Base-by-base conservation (phyloP, 208 protist genomes). In the Crithidia thermophila region DNA sequence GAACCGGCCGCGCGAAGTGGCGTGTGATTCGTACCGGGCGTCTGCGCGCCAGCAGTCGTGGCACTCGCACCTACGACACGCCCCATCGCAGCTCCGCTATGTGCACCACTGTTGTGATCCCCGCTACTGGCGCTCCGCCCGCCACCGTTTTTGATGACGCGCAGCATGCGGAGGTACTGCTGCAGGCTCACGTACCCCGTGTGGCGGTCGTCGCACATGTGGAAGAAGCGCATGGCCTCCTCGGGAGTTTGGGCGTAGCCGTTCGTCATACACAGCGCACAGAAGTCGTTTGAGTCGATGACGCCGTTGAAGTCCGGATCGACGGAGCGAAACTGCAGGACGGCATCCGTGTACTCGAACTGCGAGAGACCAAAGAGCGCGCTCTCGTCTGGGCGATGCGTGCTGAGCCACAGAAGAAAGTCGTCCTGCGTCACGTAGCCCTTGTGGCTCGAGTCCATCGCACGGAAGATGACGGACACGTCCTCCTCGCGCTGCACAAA, bases 291-390 rank as follows among this genome's bases (percentile, higher is more conserved):
- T 10, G 74, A 45, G 31, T 83, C 67, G 36, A 94, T 71, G 14
- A 82, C 46, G 27, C 91, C 91, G 61, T 90, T 82, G 27, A 83
- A 79, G 36, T 94, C 78, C 23, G 37, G 64, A 67, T 96, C 87
- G 66, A 81, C 89, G 30, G 69, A 59, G 61, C 79, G 87, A 51
- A 94, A 94, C 61, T 96, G 88, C 69, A 96, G 81, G 78, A 96
- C 82, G 25, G 90, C 73, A 27, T 83, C 84, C 51, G 85, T 87
- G 80, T 96, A 96, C 55, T 96, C 78, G 6, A 77, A 61, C 52
- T 91, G 86, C 16, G 78, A 84, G 1, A 91, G 75, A 2, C 91
- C 87, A 39, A 91, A 94, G 16, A 93, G 79, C 8, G 77, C 58
- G 20, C 79, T 66, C 10, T 86, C 82, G 72, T 93, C 77, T 8